A percentile compares a stretch with the other conserved stretches of the same genome.
phyloP scores from a whole-genome alignment of 148 eudicot genomes.

The Cornus kousa region DNA sequence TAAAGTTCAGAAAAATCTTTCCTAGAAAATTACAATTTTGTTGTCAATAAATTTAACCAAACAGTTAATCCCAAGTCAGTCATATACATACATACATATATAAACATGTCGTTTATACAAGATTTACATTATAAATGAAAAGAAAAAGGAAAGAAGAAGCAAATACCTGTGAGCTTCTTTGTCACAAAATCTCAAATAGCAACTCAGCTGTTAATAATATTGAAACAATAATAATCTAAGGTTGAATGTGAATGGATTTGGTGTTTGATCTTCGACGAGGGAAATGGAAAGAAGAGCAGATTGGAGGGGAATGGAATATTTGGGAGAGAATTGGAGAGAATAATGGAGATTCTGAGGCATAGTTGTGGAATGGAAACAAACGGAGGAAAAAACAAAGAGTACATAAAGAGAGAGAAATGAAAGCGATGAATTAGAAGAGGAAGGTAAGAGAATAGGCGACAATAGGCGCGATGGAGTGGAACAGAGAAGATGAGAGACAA shows the following conservation, averaged over 20 bases:
- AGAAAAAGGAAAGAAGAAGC: not conserved
- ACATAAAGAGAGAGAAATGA: not conserved
- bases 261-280: not conserved
- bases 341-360: conserved; percentile 3
- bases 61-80: not conserved
- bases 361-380: conserved; percentile 1
- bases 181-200: not conserved
- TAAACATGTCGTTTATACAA: not conserved
- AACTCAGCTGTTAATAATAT: not conserved
- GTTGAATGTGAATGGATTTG: not conserved
- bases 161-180: not conserved
- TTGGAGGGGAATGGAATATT: not conserved
- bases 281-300: not conserved
- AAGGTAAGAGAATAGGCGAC: conserved; percentile 12
- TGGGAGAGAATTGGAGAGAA: not conserved
- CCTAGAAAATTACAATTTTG: not conserved
- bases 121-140: too few relatives aligned
- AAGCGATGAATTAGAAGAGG: not conserved
- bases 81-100: too few relatives aligned
- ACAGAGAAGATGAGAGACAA: conserved; percentile 7
- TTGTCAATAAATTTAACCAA: not conserved
- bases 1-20: not conserved
- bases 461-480: not conserved
- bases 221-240: not conserved
- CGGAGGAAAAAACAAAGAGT: conserved; percentile 1